Base-by-base conservation (phyloP, 257 asterid species). In the Penstemon eatonii region DNA sequence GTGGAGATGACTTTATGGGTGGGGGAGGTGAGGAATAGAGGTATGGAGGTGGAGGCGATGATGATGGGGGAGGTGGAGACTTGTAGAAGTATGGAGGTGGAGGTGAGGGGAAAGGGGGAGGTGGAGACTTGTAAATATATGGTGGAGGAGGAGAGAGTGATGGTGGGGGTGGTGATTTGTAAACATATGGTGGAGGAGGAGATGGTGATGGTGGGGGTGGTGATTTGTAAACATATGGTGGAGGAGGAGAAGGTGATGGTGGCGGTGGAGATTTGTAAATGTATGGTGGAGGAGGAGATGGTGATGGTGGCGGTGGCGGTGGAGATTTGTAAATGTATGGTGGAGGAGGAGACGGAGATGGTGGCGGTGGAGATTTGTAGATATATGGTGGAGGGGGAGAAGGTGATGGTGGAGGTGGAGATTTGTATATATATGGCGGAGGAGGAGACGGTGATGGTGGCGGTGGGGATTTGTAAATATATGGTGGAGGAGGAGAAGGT, bases 21-120 rank as follows among this genome's bases (percentile, higher is more conserved):
- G 89, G 89, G 7, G 89, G 89, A 57, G 89, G 86, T 41, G 89
- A 81, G 47, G 51, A 4, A 66, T 83, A 83, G 70, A 67, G 10
- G 66, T 78, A 78, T 0, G 76, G 82, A 7, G 77, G 79, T 25
- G 33, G 33, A 25, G 33, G 33, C 2, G 33, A 25, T 0, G 2
- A 1, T 25, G 33, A 25, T 2, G 33, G 33, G 33, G 33, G 33
- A 25, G 33, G 33, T 25, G 33, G 33, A 25, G 33, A 25, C 33
- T 25, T 25, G 33, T 25, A 25, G 33, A 25, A 1, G 33, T 25
- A 25, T 2, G 33, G 33, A 25, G 33, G 33, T 25, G 33, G 33
- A 25, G 33, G 33, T 2, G 33, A 25, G 0, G 33, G 2, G 2
- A 50, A 42, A 7, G 77, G 73, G 8, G 70, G 70, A 9, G 70